Evolutionary conservation across 768 basidiomycete species (phyloP), one percentile per base, ranked within the genome.

Genomic region (Trametes maxima): DNA sequence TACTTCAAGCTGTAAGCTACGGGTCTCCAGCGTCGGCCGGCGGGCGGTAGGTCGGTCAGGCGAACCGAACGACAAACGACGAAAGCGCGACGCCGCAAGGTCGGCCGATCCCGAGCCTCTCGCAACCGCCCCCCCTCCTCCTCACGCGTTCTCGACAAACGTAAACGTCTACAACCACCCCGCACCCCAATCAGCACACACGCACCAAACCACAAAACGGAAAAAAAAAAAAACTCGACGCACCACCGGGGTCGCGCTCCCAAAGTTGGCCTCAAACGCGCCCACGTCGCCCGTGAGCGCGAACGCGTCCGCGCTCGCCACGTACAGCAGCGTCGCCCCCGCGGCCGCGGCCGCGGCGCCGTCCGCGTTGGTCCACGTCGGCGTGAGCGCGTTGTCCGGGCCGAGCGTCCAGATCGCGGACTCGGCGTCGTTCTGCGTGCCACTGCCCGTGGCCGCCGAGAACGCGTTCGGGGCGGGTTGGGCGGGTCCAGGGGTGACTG

Each of bases 321-420:
- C 35, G 45, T 62, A 62, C 22, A 59, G 36, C 44, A 62, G 28
- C n/a, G 14, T 12, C 17, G 43, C 17, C 22, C 22, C 57, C n/a
- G 48, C 53, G 22, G 33, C 57, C n/a, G 48, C 53, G 22, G 48
- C 24, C 21, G 24, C 49, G 45, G 24, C 21, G 22, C 67, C 64
- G 55, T 70, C 67, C 12, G 55, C 22, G 61, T 70, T 68, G 43
- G 66, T 49, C 69, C 69, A 70, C 17, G 44, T 22, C 36, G 65
- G 57, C 12, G 36, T 13, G 24, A 68, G 57, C 40, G 47, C 45
- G 47, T 22, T 44, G 36, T 56, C 48, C n/a, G 33, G 12, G 44
- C 37, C 47, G 33, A 68, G 50, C 39, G 43, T 48, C 69, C 69
- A 70, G 40, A 70, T 60, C 19, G 65, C 63, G 62, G 68, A 68